Percentiles rank a stretch among this genome's conserved stretches.
Evolutionary conservation across 192 early-diverging fungal species (phyloP).

Genomic region (Coemansia sp.): DNA sequence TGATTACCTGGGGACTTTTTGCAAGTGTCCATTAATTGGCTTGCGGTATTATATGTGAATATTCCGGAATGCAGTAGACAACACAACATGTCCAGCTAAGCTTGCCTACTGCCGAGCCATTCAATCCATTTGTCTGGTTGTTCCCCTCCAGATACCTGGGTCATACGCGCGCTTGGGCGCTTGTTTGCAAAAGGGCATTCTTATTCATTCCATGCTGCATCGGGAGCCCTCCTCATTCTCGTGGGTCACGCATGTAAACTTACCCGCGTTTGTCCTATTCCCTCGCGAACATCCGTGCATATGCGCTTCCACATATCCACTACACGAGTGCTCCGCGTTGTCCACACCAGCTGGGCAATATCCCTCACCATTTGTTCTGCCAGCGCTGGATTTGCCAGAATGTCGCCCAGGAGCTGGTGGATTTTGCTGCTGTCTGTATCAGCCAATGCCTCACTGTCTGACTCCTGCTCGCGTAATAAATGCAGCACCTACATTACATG

Average conservation of each 20-base stretch:
- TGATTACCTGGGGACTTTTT: no score
- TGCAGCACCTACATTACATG: conserved; percentile 37
- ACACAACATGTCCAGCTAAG: not conserved
- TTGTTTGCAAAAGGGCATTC: not conserved
- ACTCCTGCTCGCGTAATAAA: conserved; percentile 20
- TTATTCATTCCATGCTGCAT: not conserved
- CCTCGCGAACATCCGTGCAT: conserved; percentile 1
- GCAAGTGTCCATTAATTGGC: not conserved
- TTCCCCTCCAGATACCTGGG: not conserved
- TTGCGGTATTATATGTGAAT: not conserved
- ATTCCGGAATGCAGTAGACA: not conserved
- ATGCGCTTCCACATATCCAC: conserved; percentile 33
- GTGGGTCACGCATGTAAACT: conserved; percentile 6
- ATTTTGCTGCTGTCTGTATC: not conserved
- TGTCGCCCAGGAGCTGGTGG: conserved; percentile 12
- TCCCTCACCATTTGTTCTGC: conserved; percentile 24
- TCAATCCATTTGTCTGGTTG: not conserved
- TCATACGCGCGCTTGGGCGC: not conserved
- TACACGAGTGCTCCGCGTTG: conserved; percentile 24
- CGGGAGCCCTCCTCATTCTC: not conserved
- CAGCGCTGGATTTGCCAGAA: conserved; percentile 13
- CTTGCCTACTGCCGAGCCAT: conserved; percentile 1
- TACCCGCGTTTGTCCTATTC: conserved; percentile 6
- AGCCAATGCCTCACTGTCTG: not conserved
- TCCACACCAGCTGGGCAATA: conserved; percentile 21